Base-by-base conservation (phyloP, 1,284 basidiomycete species). In the Fomitopsis schrenkii region DNA sequence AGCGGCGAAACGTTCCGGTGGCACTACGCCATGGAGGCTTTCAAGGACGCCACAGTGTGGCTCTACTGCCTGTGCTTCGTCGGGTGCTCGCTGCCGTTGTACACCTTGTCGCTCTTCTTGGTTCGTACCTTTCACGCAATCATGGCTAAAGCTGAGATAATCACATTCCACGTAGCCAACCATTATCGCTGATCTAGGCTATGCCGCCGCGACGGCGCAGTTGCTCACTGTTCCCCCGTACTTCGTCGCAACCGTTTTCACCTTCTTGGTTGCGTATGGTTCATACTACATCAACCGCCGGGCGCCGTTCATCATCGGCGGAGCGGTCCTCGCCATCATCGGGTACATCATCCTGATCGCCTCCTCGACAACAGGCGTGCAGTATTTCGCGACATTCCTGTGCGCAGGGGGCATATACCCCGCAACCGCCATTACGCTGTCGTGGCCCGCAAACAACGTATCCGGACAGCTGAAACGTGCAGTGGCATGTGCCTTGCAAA, bases 401-500 rank as follows among this genome's bases (percentile, higher is more conserved):
- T 63, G 62, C n/a, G 61, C 64, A 3, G 64, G 56, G 4, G 64
- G 87, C 1, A 77, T 88, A 9, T 91, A 87, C 70, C 62, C 64
- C 17, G 60, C 62, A 19, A 64, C 62, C 2, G 64, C 64, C 17
- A 60, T 66, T 44, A 84, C 67, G 80, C 86, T 9, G 70, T 87
- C 28, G 60, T 87, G 87, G 82, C 86, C 87, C 0, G 79, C 83
- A n/a, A 86, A 89, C 73, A 90, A 90, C 64, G 83, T 89, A n/a
- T 83, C 83, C 8, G 84, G 83, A 3, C 87, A 89, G 67, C 90
- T 87, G 1, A 88, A 89, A 69, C 81, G 87, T 5, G 88, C 87
- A 1, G 79, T 85, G 0, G 84, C 83, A 0, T 78, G 86, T 2
- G 87, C 85, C 1, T 81, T 87, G 80, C 86, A 88, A 70, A 88